A percentile compares a stretch with the other conserved stretches of the same genome.
Evolutionary conservation across 768 basidiomycete genomes (phyloP).

Genomic region (Ephemerocybe angulata): DNA sequence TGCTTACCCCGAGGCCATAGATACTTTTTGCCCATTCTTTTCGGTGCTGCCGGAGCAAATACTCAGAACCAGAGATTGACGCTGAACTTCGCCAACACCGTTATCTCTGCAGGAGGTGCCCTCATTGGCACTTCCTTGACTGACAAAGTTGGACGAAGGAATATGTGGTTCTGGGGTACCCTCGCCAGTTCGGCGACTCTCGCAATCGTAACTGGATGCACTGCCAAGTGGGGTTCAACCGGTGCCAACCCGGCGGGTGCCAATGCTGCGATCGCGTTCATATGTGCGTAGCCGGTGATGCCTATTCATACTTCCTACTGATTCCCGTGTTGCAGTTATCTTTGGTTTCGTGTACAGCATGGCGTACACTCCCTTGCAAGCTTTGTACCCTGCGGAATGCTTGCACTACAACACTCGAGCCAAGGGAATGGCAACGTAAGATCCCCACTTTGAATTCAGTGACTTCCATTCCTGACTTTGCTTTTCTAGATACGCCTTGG

Average conservation of each 20-base stretch:
- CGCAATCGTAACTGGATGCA: conserved; percentile 41
- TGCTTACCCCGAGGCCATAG: conserved; percentile 15
- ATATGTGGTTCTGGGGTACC: conserved; percentile 48
- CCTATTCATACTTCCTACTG: background rate
- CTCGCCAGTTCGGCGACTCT: conserved; percentile 35
- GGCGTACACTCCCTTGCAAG: conserved; percentile 59
- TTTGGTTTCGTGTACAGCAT: conserved; percentile 53
- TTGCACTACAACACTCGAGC: conserved; percentile 55
- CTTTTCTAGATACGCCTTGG: conserved; percentile 35
- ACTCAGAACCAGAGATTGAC: conserved; percentile 37
- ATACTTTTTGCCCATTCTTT: conserved; percentile 43
- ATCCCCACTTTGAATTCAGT: background rate
- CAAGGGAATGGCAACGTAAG: conserved; percentile 58
- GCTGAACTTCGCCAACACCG: conserved; percentile 41
- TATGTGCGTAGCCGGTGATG: conserved; percentile 29
- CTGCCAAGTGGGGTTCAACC: conserved; percentile 36
- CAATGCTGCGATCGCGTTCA: conserved; percentile 43
- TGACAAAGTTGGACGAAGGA: conserved; percentile 41
- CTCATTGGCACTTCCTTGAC: conserved; percentile 38
- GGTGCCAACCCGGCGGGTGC: conserved; percentile 37
- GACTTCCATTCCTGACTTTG: background rate
- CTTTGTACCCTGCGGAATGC: conserved; percentile 53
- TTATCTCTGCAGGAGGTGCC: conserved; percentile 39
- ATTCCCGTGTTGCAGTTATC: conserved; percentile 35
- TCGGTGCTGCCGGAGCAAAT: conserved; percentile 35